Evolutionary conservation across 768 basidiomycete genomes (phyloP).

Genomic region (Wakefieldia striispora): DNA sequence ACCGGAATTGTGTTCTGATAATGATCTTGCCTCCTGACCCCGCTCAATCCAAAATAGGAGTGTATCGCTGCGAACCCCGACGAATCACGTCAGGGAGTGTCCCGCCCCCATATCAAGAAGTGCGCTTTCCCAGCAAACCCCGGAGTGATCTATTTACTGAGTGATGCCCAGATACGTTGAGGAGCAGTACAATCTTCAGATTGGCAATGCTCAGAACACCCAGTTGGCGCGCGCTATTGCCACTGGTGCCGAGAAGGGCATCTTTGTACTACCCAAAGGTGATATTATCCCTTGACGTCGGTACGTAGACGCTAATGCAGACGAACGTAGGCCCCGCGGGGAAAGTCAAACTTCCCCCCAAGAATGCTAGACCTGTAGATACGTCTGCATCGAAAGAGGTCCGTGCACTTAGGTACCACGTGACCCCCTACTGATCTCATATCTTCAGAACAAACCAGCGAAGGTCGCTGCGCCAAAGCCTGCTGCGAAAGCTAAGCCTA

Average conservation of each 20-base stretch:
- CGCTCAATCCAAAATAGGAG: constrained; percentile 52
- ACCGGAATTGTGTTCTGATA: constrained; percentile 7
- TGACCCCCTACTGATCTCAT: constrained; percentile 16
- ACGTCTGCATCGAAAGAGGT: constrained; percentile 59
- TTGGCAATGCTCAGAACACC: constrained; percentile 72
- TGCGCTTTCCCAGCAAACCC: constrained; percentile 37
- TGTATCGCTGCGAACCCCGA: constrained; percentile 73
- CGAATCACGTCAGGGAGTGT: constrained; percentile 80
- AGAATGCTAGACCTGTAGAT: constrained; percentile 47
- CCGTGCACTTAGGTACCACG: constrained; percentile 28
- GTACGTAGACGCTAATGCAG: constrained; percentile 2
- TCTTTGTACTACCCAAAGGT: constrained; percentile 91
- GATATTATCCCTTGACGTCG: constrained; percentile 10
- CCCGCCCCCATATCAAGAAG: constrained; percentile 93
- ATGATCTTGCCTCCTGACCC: constrained; percentile 20
- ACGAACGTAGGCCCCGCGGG: constrained; percentile 41
- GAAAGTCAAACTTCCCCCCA: constrained; percentile 69
- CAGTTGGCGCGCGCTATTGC: constrained; percentile 81
- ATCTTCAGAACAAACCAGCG: constrained; percentile 27
- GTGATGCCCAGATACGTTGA: constrained; percentile 67
- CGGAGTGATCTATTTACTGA: constrained; percentile 16
- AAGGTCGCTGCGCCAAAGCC: constrained; percentile 32
- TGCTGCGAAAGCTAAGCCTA: constrained; percentile 21
- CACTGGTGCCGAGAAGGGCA: constrained; percentile 76
- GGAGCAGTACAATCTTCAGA: constrained; percentile 75